Evolutionary conservation across 2,329 filamentous ascomycete genomes (phyloP).

Genomic region (Talaromyces sp.): DNA sequence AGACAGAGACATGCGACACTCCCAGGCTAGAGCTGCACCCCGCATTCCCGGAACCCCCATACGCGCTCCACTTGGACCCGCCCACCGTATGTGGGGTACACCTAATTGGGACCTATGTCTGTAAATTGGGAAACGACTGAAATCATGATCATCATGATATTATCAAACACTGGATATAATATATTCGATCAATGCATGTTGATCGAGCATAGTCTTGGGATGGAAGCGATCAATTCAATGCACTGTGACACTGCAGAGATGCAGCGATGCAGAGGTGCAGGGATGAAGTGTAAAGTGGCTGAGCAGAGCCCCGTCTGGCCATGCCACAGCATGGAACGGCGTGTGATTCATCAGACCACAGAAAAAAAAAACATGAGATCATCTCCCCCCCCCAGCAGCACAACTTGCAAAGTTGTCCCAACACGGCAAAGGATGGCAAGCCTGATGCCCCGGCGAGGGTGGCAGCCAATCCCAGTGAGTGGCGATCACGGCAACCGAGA

Average conservation of each 20-base stretch:
- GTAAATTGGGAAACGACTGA: background rate
- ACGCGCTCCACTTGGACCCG: slow-evolving; percentile 7
- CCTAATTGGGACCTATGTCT: background rate
- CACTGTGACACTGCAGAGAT: background rate
- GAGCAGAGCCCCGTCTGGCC: background rate
- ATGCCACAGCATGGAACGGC: background rate
- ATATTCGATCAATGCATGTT: too few relatives aligned
- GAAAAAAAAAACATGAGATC: background rate
- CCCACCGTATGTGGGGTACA: background rate
- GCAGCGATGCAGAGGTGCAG: background rate
- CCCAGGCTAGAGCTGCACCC: slow-evolving; percentile 13
- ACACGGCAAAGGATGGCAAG: background rate
- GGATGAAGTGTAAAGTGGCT: background rate
- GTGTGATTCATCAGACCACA: background rate
- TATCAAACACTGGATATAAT: too few relatives aligned
- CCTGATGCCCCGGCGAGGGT: background rate
- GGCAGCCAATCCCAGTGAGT: background rate
- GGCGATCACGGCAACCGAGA: background rate
- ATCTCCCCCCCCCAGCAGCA: background rate
- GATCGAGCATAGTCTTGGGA: too few relatives aligned
- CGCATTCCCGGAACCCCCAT: slow-evolving; percentile 11
- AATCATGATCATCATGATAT: too few relatives aligned
- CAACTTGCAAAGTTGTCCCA: too few relatives aligned
- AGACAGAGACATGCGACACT: background rate
- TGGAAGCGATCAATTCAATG: background rate